Evolutionary conservation across 1,284 basidiomycete genomes (phyloP).

Genomic region (Ceratobasidium sp.): DNA sequence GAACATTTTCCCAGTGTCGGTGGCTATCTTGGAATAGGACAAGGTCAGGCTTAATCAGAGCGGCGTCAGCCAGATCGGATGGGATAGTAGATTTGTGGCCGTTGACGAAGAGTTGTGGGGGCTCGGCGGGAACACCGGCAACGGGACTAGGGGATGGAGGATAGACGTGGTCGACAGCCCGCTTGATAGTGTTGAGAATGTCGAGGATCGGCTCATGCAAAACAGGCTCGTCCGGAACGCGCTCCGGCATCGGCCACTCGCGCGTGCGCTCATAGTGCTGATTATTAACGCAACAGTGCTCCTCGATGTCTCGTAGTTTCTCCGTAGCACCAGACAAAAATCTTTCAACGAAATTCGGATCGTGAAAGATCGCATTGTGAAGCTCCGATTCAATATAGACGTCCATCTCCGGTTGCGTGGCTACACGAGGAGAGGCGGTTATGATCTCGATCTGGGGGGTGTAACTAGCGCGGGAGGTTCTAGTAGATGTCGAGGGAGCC

Average conservation of each 20-base stretch:
- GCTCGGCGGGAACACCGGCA: neutral
- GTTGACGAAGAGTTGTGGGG: no score
- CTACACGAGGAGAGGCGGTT: neutral
- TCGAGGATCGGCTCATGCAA: conserved; percentile 4
- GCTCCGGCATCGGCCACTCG: neutral
- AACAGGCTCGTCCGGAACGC: neutral
- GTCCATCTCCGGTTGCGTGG: conserved; percentile 4
- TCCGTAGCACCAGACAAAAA: neutral
- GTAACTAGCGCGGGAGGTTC: neutral
- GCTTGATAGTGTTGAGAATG: conserved; percentile 8
- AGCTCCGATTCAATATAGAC: conserved; percentile 5
- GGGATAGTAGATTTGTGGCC: neutral
- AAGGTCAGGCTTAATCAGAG: conserved; percentile 14
- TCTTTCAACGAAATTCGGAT: conserved; percentile 4
- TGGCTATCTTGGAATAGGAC: conserved; percentile 1
- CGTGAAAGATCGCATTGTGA: conserved; percentile 11
- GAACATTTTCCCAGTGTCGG: conserved; percentile 17
- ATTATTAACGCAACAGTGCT: neutral
- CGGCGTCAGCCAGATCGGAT: neutral
- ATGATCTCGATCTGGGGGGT: neutral
- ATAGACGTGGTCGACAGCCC: neutral
- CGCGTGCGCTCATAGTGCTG: no score
- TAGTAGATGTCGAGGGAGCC: no score
- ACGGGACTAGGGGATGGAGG: no score
- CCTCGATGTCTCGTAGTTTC: neutral